phyloP scores from a whole-genome alignment of 768 basidiomycete genomes.

The Tylopilus sp. region DNA sequence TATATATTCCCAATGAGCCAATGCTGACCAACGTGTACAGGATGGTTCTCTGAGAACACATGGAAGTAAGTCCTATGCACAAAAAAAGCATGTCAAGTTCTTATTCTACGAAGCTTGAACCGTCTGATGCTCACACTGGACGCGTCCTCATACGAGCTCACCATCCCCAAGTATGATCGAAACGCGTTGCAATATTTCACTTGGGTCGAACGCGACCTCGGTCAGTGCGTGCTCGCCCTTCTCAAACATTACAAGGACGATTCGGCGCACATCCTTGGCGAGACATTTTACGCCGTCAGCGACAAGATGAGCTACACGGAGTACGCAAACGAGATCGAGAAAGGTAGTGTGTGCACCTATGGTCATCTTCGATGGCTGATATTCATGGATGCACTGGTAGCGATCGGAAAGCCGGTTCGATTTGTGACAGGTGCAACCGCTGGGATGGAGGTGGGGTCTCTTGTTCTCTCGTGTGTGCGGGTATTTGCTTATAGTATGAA shows the following conservation, averaged over 20 bases:
- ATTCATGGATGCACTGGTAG: too few relatives aligned
- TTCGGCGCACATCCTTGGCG: conserved; percentile 16
- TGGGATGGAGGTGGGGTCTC: too few relatives aligned
- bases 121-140: conserved; percentile 7
- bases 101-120: neutral
- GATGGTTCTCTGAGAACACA: conserved; percentile 27
- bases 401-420: too few relatives aligned
- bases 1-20: too few relatives aligned
- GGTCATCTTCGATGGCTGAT: too few relatives aligned
- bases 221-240: conserved; percentile 20
- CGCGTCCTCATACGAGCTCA: conserved; percentile 16
- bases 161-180: conserved; percentile 7
- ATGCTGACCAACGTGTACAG: conserved; percentile 1
- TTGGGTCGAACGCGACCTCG: conserved; percentile 25
- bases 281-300: conserved; percentile 24
- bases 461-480: too few relatives aligned
- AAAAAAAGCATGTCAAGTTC: too few relatives aligned
- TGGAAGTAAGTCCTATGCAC: conserved; percentile 12
- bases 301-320: too few relatives aligned
- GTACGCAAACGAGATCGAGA: too few relatives aligned
- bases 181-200: conserved; percentile 5
- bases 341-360: too few relatives aligned
- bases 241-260: conserved; percentile 14
- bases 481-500: too few relatives aligned
- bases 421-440: too few relatives aligned